Base-by-base conservation (phyloP, 2,329 filamentous ascomycete genomes). In the Alternaria arborescens region DNA sequence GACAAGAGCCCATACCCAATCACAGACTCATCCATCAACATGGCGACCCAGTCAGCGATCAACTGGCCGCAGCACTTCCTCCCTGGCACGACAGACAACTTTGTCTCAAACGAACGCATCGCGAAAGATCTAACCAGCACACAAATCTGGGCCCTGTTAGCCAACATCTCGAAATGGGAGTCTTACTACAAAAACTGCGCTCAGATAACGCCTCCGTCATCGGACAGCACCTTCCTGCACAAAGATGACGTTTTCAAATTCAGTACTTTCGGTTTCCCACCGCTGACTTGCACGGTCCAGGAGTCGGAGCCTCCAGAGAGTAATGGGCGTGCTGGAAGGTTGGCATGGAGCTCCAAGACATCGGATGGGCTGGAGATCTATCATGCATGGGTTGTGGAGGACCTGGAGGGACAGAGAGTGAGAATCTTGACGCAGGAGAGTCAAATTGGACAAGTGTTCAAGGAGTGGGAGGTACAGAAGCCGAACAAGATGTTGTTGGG, bases 11-110 rank as follows among this genome's bases (percentile, higher is more conserved):
- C 24, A 46, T n/a, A 11, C 5, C 2, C 43, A 46, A 30, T 18
- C 5, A 12, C 2, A 7, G 4, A 18, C 8, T 44, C 42, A 46
- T 6, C 2, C 18, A 52, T 18, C 4, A 50, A 48, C 18, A 64
- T 64, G 59, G 30, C 57, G 4, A 61, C 60, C 3, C 62, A 62
- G 66, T 69, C 72, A 14, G 66, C 74, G 56, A 78, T 78, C 58
- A 61, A 70, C 58, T 78, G 75, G 74, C 75, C 77, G 18, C 10
- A 47, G 2, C 61, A 68, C 36, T 78, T 70, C 61, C 60, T 73
- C n/a, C 77, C 77, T 0, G 76, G 77, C 26, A 78, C 72, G 38
- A 78, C 77, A 18, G 73, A 77, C 65, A 78, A 78, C 64, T 79
- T 73, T 57, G 69, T 77, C 44, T 68, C 69, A 51, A 78, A 78